Evolutionary conservation across 139 green algal species (phyloP).

Genomic region (Ostreobium quekettii): DNA sequence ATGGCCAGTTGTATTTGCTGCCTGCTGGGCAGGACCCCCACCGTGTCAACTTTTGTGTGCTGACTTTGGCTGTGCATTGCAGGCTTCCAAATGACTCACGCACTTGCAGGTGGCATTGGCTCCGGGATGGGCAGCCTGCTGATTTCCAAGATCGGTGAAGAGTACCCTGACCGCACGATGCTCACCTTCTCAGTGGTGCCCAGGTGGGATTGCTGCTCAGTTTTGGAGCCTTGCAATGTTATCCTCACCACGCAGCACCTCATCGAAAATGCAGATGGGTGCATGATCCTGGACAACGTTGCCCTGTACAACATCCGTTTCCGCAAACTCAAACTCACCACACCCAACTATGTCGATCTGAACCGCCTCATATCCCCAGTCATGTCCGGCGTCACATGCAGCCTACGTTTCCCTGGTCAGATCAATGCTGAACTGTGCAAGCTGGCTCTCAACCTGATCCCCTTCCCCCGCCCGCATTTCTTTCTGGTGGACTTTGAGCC

Average conservation of each 20-base stretch:
- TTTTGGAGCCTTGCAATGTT: conserved; percentile 85
- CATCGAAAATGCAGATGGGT: conserved; percentile 94
- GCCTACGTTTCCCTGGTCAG: conserved; percentile 89
- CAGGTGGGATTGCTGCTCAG: conserved; percentile 62
- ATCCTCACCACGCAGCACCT: conserved; percentile 84
- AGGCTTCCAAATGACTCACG: conserved; percentile 95
- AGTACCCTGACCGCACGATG: conserved; percentile 82
- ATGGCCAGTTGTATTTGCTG: too few species aligned
- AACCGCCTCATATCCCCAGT: conserved; percentile 94
- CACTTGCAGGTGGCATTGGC: conserved; percentile 90
- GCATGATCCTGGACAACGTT: conserved; percentile 86
- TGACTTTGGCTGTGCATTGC: conserved; percentile 3
- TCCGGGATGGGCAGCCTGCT: conserved; percentile 91
- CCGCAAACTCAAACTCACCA: conserved; percentile 93
- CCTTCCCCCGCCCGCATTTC: conserved; percentile 94
- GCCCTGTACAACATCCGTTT: conserved; percentile 96
- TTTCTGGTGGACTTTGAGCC: conserved; percentile 96
- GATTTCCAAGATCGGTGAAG: conserved; percentile 87
- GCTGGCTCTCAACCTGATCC: conserved; percentile 88
- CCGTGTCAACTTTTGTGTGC: too few species aligned
- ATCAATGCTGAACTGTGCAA: conserved; percentile 88
- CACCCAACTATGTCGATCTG: conserved; percentile 84
- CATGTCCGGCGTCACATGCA: conserved; percentile 92
- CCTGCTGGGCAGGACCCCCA: too few species aligned
- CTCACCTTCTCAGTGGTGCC: conserved; percentile 67